A percentile compares a stretch with the other conserved stretches of the same genome.
Conservation (phyloP, 768 basidiomycete genomes). For the Pleurotus platypus region DNA sequence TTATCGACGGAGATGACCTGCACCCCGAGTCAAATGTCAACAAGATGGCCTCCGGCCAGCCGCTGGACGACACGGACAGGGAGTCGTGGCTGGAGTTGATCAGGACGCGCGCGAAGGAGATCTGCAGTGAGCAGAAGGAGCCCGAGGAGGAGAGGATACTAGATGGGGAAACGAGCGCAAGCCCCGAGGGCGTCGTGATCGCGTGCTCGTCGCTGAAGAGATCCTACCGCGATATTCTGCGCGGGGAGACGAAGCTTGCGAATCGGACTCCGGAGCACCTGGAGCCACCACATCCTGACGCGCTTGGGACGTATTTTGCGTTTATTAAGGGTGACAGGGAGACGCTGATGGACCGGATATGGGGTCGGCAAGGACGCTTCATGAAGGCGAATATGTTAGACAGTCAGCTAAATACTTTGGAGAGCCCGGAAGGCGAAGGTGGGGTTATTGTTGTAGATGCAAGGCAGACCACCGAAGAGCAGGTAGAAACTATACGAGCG, state of each 20-base stretch:
- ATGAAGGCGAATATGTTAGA: slow-evolving; percentile 84
- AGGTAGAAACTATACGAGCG: slow-evolving; percentile 44
- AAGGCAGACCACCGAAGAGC: slow-evolving; percentile 49
- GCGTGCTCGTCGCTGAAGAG: slow-evolving; percentile 84
- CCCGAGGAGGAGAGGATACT: slow-evolving; percentile 1
- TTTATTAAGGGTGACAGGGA: slow-evolving; percentile 66
- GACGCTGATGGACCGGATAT: slow-evolving; percentile 61
- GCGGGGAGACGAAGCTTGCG: slow-evolving; percentile 40
- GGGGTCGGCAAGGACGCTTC: slow-evolving; percentile 65
- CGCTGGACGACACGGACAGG: slow-evolving; percentile 79
- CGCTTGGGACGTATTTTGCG: slow-evolving; percentile 71
- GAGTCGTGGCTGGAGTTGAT: slow-evolving; percentile 82
- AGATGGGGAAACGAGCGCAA: neutral
- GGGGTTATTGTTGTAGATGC: slow-evolving; percentile 64
- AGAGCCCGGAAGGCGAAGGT: slow-evolving; percentile 64
- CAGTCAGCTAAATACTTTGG: slow-evolving; percentile 69
- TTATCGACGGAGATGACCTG: slow-evolving; percentile 86
- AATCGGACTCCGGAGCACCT: slow-evolving; percentile 19
- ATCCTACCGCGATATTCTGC: slow-evolving; percentile 77
- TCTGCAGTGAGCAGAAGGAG: slow-evolving; percentile 18
- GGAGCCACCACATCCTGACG: slow-evolving; percentile 22
- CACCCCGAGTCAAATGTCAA: slow-evolving; percentile 79
- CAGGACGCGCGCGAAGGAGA: slow-evolving; percentile 56
- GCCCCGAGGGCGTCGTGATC: slow-evolving; percentile 53
- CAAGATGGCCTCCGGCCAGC: slow-evolving; percentile 80